Base-by-base conservation (phyloP, 768 basidiomycete species). In the Rhodotorula graminis region DNA sequence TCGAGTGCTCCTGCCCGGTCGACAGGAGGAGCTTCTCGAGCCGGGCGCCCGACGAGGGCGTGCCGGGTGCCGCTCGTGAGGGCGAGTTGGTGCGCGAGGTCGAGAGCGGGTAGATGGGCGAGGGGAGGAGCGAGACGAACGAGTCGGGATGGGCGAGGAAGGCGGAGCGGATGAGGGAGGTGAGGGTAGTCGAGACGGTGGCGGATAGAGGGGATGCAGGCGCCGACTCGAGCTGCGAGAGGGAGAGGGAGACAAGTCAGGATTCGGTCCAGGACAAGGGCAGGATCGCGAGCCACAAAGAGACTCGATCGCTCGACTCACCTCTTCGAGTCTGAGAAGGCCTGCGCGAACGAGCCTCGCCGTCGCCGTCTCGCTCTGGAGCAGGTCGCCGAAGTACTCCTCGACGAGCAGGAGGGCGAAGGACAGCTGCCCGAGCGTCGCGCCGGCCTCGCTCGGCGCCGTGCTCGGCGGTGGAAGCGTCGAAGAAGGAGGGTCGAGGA, bases 141-240 rank as follows among this genome's bases (percentile, higher is more conserved):
- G 74, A 67, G 47, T 75, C 74, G 27, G 74, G 74, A 3, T 64
- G 62, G 33, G 70, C 61, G 65, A 70, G 64, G 61, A 75, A 75
- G 33, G 65, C 61, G 1, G 70, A 72, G n/a, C 68, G 67, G 29
- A 75, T 42, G 37, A 75, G 61, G 9, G 64, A 49, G 2, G 50
- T 29, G 31, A 74, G 57, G 12, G 69, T 60, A 0, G 9, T 6
- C 12, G 2, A 23, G 50, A 70, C 37, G 50, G 44, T 21, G 23
- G 33, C 3, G 23, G 44, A 57, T 25, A 70, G 65, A 4, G 69
- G 12, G 0, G 58, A 61, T 0, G 61, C 40, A 2, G 65, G 52
- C 0, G 61, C 40, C 25, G 14, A 12, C 27, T 69, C 55, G 23
- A 64, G 63, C 50, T 61, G 44, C 7, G 25, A 7, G 37, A 25